Base-by-base conservation (phyloP, 2,329 filamentous ascomycete genomes). In the Fusarium miscanthi region DNA sequence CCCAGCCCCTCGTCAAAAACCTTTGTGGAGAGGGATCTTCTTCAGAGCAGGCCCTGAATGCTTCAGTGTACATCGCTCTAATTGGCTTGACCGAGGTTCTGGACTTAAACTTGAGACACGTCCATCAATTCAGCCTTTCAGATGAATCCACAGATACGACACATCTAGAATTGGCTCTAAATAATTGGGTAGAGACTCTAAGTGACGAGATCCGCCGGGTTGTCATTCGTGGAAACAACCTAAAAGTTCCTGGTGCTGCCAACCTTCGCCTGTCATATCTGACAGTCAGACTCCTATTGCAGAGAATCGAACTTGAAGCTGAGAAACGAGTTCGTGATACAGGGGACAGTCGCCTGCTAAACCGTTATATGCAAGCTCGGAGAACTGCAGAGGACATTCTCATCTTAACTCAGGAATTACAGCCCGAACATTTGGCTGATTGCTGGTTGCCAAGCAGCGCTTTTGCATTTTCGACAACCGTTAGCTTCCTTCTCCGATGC, bases 181-280 rank as follows among this genome's bases (percentile, higher is more conserved):
- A 81, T 12, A 78, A 78, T 41, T 88, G 86, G 86, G 81, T 85
- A 14, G 83, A 86, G 27, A 80, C 80, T 1, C 65, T 88, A 8
- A 67, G 70, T 3, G 81, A 80, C 4, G 76, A 80, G 9, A 77
- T 82, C 6, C 83, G 85, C 6, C 77, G 78, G 3, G 77, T 85
- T 16, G 81, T 86, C 23, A 78, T 85, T 3, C 80, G 84, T 8
- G 86, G 85, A 3, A 82, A 78, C 5, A 75, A 81, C 21, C 70
- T 87, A 0, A 74, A 80, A 5, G 75, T 82, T 0, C 82, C 84
- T 0, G 87, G 87, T 0, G 84, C 85, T 0, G 81, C 86, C 10
- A 89, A 88, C 56, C 79, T 89, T 19, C 84, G 87, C 6, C 76
- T 89, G 5, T 81, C 85, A 2, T 88, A 87, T 69, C 74, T 89